Conservation (phyloP, 176 grass and related monocot genomes). For the Rhynchospora pubera region DNA sequence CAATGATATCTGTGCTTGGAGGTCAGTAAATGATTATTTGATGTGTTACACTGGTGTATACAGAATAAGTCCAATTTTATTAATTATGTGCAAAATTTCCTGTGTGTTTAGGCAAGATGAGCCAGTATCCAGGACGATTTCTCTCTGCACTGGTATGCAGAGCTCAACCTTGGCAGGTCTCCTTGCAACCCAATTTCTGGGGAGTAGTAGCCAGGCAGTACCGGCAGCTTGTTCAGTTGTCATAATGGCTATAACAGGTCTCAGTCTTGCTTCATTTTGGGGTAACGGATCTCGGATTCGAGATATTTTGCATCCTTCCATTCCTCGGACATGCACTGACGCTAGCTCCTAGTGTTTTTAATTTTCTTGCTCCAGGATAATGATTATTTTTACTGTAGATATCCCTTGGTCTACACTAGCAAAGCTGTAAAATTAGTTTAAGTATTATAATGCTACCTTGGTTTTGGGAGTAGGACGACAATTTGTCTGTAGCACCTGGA, state of each 20-base stretch:
- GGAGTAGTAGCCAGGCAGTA: conserved; percentile 72
- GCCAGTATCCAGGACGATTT: conserved; percentile 64
- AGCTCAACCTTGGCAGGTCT: conserved; percentile 92
- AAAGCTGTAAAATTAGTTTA: conserved; percentile 12
- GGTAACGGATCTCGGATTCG: conserved; percentile 54
- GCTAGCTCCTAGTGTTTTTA: conserved; percentile 2
- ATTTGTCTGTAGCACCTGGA: background rate
- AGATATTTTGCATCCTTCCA: conserved; percentile 21
- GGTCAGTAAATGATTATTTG: too few relatives aligned
- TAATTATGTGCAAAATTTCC: background rate
- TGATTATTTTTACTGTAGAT: conserved; percentile 21
- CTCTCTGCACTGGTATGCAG: conserved; percentile 88
- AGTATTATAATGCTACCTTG: background rate
- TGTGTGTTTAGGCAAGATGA: conserved; percentile 57
- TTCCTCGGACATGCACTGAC: conserved; percentile 16
- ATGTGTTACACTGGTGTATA: too few relatives aligned
- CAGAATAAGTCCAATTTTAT: background rate
- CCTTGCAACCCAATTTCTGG: conserved; percentile 82
- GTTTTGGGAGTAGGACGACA: conserved; percentile 6
- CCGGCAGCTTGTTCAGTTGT: conserved; percentile 87
- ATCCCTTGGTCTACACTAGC: background rate
- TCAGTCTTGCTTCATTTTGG: conserved; percentile 85
- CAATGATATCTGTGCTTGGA: too few relatives aligned
- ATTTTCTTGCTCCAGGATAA: background rate
- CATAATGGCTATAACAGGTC: conserved; percentile 84